phyloP scores from a whole-genome alignment of 208 protist species.

The Leishmania major region DNA sequence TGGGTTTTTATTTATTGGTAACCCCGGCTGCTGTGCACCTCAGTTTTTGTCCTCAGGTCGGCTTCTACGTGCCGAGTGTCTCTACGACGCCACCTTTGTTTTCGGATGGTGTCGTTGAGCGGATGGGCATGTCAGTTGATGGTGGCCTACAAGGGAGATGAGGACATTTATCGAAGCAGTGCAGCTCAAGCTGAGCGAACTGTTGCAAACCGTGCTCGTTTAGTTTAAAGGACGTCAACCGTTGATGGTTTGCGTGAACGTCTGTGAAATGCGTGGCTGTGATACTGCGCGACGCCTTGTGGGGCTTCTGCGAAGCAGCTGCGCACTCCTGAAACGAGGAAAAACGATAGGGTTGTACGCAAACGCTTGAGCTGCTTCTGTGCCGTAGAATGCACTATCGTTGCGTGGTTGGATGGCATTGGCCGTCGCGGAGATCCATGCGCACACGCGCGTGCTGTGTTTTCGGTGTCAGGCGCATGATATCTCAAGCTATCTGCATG shows the following conservation, averaged over 20 bases:
- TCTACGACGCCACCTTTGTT: too few species aligned
- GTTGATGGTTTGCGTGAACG: not conserved
- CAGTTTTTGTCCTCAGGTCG: too few species aligned
- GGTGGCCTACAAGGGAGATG: too few species aligned
- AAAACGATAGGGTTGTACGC: not conserved
- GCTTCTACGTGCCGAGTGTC: too few species aligned
- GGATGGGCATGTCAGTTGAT: too few species aligned
- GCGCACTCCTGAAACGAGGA: not conserved
- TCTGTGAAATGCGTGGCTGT: not conserved
- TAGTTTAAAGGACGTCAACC: not conserved
- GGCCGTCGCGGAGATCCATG: too few species aligned
- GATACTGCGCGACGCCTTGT: not conserved
- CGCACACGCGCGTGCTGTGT: not conserved
- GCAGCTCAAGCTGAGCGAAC: not conserved
- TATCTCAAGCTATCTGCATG: not conserved
- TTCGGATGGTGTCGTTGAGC: too few species aligned
- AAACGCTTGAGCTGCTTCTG: not conserved
- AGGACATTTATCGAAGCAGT: not conserved
- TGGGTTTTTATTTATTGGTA: too few species aligned
- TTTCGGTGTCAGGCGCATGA: not conserved
- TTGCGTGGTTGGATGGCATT: not conserved
- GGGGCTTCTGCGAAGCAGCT: not conserved
- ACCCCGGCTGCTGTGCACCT: too few species aligned
- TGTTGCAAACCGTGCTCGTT: fast-evolving
- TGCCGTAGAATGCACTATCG: not conserved